phyloP scores from a whole-genome alignment of 1,284 basidiomycete genomes.

The Apiotrichum mycotoxinovorans region DNA sequence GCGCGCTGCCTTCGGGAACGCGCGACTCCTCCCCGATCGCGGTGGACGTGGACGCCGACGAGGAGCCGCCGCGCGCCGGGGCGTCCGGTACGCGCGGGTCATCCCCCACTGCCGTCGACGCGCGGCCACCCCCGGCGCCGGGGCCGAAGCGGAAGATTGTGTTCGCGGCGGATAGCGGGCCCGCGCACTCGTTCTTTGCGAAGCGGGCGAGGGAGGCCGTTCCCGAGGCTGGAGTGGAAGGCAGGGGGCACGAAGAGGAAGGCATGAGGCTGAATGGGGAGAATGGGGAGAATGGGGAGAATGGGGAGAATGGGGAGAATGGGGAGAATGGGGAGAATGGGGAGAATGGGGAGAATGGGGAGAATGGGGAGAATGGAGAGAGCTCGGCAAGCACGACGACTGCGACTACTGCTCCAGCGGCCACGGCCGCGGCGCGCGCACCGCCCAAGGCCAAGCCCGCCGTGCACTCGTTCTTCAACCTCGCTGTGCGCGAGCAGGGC shows the following conservation, averaged over 20 bases:
- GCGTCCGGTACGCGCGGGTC: too few relatives aligned
- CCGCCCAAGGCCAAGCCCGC: not conserved
- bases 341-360: too few relatives aligned
- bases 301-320: not conserved
- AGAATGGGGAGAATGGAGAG: too few relatives aligned
- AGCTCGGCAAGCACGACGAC: not conserved
- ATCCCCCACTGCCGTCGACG: not conserved
- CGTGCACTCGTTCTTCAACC: constrained; percentile 35
- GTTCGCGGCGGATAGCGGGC: constrained; percentile 30
- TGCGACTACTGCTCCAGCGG: not conserved
- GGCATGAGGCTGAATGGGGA: too few relatives aligned
- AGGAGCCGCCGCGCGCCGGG: not conserved
- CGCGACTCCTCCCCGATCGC: not conserved
- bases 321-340: not conserved
- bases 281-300: too few relatives aligned
- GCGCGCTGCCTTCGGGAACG: not conserved
- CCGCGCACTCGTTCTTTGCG: constrained; percentile 36
- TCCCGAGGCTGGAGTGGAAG: too few relatives aligned
- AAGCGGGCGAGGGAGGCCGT: not conserved
- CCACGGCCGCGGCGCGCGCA: not conserved
- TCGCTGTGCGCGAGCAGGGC: constrained; percentile 10
- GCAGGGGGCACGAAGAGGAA: too few relatives aligned
- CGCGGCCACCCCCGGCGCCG: not conserved
- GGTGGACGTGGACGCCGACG: not conserved
- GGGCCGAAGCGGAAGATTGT: constrained; percentile 24